phyloP scores from a whole-genome alignment of 306 rosid species.

The Inga oerstediana region DNA sequence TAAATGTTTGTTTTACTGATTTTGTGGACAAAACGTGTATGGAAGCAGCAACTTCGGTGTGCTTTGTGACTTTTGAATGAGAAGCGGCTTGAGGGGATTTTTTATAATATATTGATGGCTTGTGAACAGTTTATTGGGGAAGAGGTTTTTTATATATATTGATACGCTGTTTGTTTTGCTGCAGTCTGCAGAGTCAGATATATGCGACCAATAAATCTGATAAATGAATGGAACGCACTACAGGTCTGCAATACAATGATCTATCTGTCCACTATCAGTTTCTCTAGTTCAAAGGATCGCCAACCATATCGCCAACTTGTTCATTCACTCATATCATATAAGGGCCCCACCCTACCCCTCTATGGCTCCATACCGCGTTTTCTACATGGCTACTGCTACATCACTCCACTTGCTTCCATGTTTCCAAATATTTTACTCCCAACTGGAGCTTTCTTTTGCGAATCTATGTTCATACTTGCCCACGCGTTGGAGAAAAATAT shows the following conservation, averaged over 20 bases:
- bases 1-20: no score
- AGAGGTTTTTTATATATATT: no score
- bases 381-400: no score
- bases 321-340: not conserved
- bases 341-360: not conserved
- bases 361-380: constrained; percentile 3
- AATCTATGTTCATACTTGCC: not conserved
- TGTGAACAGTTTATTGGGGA: no score
- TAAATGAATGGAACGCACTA: no score
- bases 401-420: not conserved
- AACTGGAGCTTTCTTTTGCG: not conserved
- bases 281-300: not conserved
- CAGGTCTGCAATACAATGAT: not conserved
- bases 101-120: no score
- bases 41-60: no score
- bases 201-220: not conserved
- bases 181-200: no score
- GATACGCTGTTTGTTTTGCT: no score
- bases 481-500: not conserved
- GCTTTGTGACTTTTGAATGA: no score
- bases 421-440: not conserved
- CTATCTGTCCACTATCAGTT: not conserved
- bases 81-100: no score
- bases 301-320: not conserved
- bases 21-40: no score